phyloP scores from a whole-genome alignment of 2,329 filamentous ascomycete genomes.

The Thielaviopsis cerberus region DNA sequence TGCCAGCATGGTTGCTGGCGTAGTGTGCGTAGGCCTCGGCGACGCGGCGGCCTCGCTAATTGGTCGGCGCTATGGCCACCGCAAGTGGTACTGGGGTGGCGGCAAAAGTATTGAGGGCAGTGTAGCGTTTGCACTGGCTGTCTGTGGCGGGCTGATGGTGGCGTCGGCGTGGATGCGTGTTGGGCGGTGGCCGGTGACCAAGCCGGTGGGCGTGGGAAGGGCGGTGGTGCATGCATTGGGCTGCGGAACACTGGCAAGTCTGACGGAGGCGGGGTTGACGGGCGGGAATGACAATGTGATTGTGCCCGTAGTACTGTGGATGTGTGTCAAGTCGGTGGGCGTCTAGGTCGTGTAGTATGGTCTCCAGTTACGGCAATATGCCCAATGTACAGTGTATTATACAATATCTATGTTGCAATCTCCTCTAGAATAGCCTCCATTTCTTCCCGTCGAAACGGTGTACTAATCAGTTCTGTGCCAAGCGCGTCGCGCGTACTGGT shows the following conservation, averaged over 20 bases:
- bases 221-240: slow-evolving; percentile 33
- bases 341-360: slow-evolving; percentile 22
- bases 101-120: slow-evolving; percentile 88
- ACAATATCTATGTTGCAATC: slow-evolving; percentile 10
- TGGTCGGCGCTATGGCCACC: slow-evolving; percentile 65
- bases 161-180: slow-evolving; percentile 57
- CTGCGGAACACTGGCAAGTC: slow-evolving; percentile 63
- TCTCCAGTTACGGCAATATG: not conserved
- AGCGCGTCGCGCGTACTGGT: slow-evolving; percentile 69
- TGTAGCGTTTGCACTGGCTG: slow-evolving; percentile 62
- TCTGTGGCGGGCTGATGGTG: slow-evolving; percentile 52
- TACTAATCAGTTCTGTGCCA: slow-evolving; percentile 67
- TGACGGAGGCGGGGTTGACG: slow-evolving; percentile 87
- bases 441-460: slow-evolving; percentile 76
- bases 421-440: slow-evolving; percentile 80
- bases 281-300: slow-evolving; percentile 98
- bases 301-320: slow-evolving; percentile 82
- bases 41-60: slow-evolving; percentile 86
- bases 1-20: slow-evolving; percentile 76
- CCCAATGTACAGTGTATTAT: too few species aligned
- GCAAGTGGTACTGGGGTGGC: slow-evolving; percentile 92
- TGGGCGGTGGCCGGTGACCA: slow-evolving; percentile 55
- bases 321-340: slow-evolving; percentile 63
- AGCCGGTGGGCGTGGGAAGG: slow-evolving; percentile 39
- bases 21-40: slow-evolving; percentile 86